These are phyloP conservation scores for Trichoderma sp. DNA, from an alignment of 2,329 filamentous ascomycete species.

Conservation along the genomic window DNA sequence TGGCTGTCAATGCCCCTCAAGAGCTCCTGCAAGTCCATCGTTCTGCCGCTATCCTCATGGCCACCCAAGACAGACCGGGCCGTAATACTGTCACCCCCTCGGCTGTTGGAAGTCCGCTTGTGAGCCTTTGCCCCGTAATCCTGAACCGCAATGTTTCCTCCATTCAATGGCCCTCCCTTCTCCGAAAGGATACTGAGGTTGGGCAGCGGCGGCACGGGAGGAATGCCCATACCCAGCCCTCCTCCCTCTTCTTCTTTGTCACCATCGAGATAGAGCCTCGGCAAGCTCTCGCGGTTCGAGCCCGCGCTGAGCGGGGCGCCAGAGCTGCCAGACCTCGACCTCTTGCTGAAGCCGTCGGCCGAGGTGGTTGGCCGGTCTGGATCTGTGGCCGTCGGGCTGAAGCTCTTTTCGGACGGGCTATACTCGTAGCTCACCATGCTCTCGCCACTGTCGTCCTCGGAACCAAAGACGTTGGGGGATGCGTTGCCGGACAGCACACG, in stretches of 20 bases:
- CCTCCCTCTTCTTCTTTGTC: constrained; percentile 21
- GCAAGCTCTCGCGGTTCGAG: constrained; percentile 33
- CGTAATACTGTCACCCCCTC: constrained; percentile 39
- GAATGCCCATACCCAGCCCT: constrained; percentile 40
- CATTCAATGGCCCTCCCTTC: constrained; percentile 28
- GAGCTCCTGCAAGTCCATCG: constrained; percentile 48
- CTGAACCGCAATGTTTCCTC: constrained; percentile 32
- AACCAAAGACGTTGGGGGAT: constrained; percentile 38
- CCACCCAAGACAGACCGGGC: constrained; percentile 34
- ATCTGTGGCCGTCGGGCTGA: constrained; percentile 41
- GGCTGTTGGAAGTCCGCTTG: constrained; percentile 41
- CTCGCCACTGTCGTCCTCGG: constrained; percentile 57
- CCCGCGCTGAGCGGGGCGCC: constrained; percentile 45
- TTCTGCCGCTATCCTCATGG: constrained; percentile 32
- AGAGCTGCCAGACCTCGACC: constrained; percentile 36
- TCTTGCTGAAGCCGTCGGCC: constrained; percentile 28
- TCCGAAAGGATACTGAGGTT: constrained; percentile 33
- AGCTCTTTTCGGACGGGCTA: constrained; percentile 63
- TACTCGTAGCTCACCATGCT: constrained; percentile 70
- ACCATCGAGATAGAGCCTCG: constrained; percentile 29
- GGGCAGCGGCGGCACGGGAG: constrained; percentile 56
- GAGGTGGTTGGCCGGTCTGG: constrained; percentile 30
- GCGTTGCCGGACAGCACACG: constrained; percentile 55
- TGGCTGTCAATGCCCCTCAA: constrained; percentile 50
- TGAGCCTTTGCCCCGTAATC: constrained; percentile 35